Base-by-base conservation (phyloP, 1,139 yeast species). In the Pneumocystis carinii region DNA sequence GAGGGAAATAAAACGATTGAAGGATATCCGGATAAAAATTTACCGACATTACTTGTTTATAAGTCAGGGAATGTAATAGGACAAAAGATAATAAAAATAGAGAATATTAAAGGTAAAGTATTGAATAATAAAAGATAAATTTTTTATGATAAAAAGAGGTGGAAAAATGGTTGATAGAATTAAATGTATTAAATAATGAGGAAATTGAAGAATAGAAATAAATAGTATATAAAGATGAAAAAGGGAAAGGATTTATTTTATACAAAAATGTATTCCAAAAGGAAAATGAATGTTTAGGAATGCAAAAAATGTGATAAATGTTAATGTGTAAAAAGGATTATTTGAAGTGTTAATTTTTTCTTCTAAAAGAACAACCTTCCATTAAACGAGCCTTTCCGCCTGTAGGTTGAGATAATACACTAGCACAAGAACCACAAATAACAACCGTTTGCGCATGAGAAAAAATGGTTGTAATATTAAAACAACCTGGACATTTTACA, bases 331-430 rank as follows among this genome's bases (percentile, higher is more conserved):
- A 17, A 17, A 59, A 36, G 39, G 53, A 35, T 17, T 63, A 72
- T 75, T 85, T 90, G 92, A 37, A 14, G 10, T 24, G 24, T 24
- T 57, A 57, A 12, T 37, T 39, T 83, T 88, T 88, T 63, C 67
- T 60, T 86, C 98, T 90, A 95, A 89, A 92, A 75, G 98, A 92
- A 77, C 94, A 87, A 78, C 98, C 98, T 83, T 92, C 98, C 73
- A 97, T 88, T 79, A 92, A 86, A 82, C 88, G 90, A 76, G 97
- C 97, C 85, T 92, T 92, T 84, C 98, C 98, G 84, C 98, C 98
- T 72, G 97, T 89, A 77, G 98, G 98, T 77, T 94, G 87, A 82
- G 97, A 90, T 77, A 92, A 87, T 71, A 92, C 97, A 72, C 96
- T 90, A 74, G 97, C 87, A 81, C 98, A 92, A 70, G 95, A 85